Conservation (phyloP, 768 basidiomycete genomes). For the Boletus bicolor region DNA sequence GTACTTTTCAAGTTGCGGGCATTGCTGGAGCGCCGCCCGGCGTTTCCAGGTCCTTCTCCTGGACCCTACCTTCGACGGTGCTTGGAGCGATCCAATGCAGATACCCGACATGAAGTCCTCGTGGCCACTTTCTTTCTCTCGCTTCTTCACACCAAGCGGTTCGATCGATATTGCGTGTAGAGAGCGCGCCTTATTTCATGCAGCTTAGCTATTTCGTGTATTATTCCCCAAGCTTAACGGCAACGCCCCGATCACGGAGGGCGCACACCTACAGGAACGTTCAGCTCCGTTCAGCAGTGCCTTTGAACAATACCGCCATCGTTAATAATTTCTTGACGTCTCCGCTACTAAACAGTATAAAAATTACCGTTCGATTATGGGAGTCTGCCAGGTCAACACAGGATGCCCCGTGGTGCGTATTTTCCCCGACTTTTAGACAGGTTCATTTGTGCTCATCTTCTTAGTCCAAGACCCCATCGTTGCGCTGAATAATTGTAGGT, state of each 20-base stretch:
- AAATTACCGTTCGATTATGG: constrained; percentile 19
- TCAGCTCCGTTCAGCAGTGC: constrained; percentile 31
- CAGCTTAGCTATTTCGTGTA: constrained; percentile 28
- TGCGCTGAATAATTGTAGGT: constrained; percentile 42
- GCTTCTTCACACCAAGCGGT: constrained; percentile 32
- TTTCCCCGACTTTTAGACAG: background rate
- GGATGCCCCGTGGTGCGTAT: constrained; percentile 24
- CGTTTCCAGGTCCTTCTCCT: constrained; percentile 22
- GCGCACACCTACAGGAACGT: constrained; percentile 20
- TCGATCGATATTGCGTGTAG: constrained; percentile 34
- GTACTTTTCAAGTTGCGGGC: constrained; percentile 10
- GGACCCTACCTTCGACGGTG: constrained; percentile 22
- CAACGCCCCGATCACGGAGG: constrained; percentile 30
- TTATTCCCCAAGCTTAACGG: constrained; percentile 24
- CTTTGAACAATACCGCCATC: constrained; percentile 23
- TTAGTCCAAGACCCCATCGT: constrained; percentile 30
- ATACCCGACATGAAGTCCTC: constrained; percentile 38
- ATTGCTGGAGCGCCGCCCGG: constrained; percentile 20
- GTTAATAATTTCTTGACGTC: constrained; percentile 21
- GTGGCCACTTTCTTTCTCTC: constrained; percentile 29
- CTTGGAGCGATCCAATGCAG: constrained; percentile 35
- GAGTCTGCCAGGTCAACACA: constrained; percentile 9
- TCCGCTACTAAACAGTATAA: constrained; percentile 28
- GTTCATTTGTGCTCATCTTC: constrained; percentile 13
- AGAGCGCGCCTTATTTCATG: constrained; percentile 32